A percentile compares a stretch with the other conserved stretches of the same genome.
phyloP scores from a whole-genome alignment of 2,329 filamentous ascomycete genomes.

The Aspergillus niger region DNA sequence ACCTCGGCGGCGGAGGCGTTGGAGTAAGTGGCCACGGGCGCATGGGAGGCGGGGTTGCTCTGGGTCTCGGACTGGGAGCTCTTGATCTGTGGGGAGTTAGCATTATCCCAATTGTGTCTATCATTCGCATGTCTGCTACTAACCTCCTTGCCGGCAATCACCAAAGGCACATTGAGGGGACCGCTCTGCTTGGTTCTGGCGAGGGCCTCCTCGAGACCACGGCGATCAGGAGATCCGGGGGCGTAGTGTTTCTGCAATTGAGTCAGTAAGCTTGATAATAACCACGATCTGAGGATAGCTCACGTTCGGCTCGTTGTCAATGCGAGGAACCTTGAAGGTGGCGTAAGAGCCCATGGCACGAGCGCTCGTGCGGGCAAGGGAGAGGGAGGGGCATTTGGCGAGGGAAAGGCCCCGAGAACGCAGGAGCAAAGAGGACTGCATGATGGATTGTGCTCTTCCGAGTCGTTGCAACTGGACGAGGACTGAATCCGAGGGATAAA shows the following conservation, averaged over 20 bases:
- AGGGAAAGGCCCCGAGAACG: constrained; percentile 30
- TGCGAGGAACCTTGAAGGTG: constrained; percentile 81
- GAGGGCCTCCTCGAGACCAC: constrained; percentile 73
- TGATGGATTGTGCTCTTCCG: constrained; percentile 18
- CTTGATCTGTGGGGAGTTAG: constrained; percentile 29
- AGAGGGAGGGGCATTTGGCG: constrained; percentile 22
- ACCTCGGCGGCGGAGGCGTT: constrained; percentile 78
- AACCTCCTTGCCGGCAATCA: constrained; percentile 81
- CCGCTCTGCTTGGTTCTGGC: constrained; percentile 67
- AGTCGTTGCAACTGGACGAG: not conserved
- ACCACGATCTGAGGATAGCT: constrained; percentile 39
- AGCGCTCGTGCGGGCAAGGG: constrained; percentile 22
- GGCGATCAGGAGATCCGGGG: constrained; percentile 78
- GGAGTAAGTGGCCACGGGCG: constrained; percentile 79
- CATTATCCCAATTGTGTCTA: not conserved
- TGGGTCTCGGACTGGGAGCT: constrained; percentile 56
- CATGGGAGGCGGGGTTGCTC: constrained; percentile 80
- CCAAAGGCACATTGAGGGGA: constrained; percentile 76
- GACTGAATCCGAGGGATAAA: constrained; percentile 8
- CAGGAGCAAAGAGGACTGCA: constrained; percentile 33
- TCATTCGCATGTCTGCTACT: constrained; percentile 23
- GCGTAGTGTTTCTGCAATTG: constrained; percentile 75
- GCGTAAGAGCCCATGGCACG: constrained; percentile 63
- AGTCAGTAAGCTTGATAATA: constrained; percentile 7
- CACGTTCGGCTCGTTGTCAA: constrained; percentile 95